Conservation (phyloP, 148 eudicot genomes). For the Heliamphora exappendiculata region DNA sequence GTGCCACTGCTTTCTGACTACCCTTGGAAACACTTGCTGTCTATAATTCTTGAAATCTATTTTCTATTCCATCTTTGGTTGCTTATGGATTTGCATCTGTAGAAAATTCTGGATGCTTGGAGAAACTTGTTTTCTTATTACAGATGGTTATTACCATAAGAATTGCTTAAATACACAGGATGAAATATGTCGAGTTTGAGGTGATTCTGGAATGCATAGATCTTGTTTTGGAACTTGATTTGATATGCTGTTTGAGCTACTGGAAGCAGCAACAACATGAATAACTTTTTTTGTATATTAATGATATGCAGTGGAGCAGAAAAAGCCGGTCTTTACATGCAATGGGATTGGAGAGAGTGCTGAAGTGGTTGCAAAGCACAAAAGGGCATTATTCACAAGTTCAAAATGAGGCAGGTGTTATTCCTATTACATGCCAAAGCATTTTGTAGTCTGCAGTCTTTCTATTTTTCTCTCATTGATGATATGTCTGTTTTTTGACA, state of each 20-base stretch:
- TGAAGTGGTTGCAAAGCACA: slow-evolving; percentile 54
- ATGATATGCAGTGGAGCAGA: slow-evolving; percentile 58
- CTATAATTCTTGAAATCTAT: neutral
- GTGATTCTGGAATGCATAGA: neutral
- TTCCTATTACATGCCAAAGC: slow-evolving; percentile 5
- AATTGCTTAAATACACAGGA: neutral
- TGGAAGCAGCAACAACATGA: neutral
- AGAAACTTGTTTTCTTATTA: neutral
- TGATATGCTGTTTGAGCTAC: neutral
- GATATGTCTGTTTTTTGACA: neutral
- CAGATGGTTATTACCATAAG: neutral
- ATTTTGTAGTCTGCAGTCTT: neutral
- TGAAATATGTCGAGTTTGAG: neutral
- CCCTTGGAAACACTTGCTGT: neutral
- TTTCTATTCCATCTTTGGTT: neutral
- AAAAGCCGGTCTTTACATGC: slow-evolving; percentile 67
- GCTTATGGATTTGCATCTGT: neutral
- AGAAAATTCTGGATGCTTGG: neutral
- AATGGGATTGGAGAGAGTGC: slow-evolving; percentile 54
- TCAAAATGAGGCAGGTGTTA: slow-evolving; percentile 48
- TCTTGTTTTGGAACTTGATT: neutral
- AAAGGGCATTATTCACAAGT: slow-evolving; percentile 20
- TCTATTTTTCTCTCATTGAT: neutral
- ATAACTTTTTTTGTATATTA: neutral
- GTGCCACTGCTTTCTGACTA: neutral